Percentiles rank a stretch among this genome's conserved stretches.
phyloP scores from a whole-genome alignment of 176 grass and related monocot genomes.

The Rhynchospora tenuis region DNA sequence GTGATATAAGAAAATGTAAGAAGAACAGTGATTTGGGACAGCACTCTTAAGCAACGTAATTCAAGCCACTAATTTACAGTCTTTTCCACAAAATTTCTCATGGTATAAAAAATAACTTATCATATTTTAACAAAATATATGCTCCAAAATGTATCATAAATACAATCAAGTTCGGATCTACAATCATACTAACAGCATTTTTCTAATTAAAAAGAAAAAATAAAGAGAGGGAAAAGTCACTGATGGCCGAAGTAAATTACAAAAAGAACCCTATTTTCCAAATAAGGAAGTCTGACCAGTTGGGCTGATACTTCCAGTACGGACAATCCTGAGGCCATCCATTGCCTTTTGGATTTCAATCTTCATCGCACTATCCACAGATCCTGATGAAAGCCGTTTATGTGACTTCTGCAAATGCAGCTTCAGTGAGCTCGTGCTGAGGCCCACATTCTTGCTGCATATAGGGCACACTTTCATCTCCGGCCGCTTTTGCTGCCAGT shows the following conservation, averaged over 20 bases:
- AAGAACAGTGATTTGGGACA: no score
- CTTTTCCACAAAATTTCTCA: no score
- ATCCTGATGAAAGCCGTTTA: constrained; percentile 57
- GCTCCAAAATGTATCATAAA: not conserved
- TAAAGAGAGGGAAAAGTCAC: not conserved
- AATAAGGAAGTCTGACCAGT: constrained; percentile 35
- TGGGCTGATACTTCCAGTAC: constrained; percentile 64
- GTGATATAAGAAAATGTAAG: not conserved
- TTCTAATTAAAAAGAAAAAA: not conserved
- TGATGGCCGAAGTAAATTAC: no score
- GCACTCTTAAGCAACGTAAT: no score
- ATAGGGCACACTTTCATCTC: constrained; percentile 93
- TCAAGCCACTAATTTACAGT: no score
- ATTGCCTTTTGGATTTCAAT: constrained; percentile 73
- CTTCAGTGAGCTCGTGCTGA: constrained; percentile 96
- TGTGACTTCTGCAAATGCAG: constrained; percentile 89
- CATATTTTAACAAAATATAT: not conserved
- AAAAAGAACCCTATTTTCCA: not conserved
- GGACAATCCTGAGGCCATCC: constrained; percentile 43
- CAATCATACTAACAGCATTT: not conserved
- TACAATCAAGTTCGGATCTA: not conserved
- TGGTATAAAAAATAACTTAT: not conserved
- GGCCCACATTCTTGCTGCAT: constrained; percentile 68
- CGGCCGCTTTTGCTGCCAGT: constrained; percentile 84
- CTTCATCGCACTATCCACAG: constrained; percentile 81